Conservation (phyloP, 352 stramenopile genomes). For the Pythium guiyangense region DNA sequence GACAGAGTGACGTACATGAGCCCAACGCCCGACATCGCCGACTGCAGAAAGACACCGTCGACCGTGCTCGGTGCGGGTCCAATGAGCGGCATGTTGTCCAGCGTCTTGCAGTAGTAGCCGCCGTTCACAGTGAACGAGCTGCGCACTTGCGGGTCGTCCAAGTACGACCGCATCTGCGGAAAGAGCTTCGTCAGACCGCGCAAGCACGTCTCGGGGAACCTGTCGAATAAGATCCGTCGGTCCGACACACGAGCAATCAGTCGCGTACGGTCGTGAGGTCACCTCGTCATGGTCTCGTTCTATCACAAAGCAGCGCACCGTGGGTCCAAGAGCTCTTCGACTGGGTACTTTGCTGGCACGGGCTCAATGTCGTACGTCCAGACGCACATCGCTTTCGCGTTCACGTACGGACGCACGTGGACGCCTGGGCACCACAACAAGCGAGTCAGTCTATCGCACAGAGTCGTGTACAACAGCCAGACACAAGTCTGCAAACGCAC, state of each 20-base stretch:
- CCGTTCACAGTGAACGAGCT: slow-evolving; percentile 68
- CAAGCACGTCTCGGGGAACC: slow-evolving; percentile 67
- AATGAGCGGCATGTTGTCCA: slow-evolving; percentile 74
- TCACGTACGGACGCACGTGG: slow-evolving; percentile 60
- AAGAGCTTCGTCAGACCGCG: slow-evolving; percentile 53
- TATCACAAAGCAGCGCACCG: slow-evolving; percentile 18
- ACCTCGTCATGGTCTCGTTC: too few relatives aligned
- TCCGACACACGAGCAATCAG: too few relatives aligned
- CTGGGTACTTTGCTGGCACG: slow-evolving; percentile 51
- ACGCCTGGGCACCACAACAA: slow-evolving; percentile 23
- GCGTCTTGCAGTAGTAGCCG: slow-evolving; percentile 78
- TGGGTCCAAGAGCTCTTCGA: slow-evolving; percentile 56
- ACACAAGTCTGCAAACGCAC: slow-evolving; percentile 1
- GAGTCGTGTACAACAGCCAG: neutral
- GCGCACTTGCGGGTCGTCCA: slow-evolving; percentile 45
- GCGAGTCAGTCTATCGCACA: neutral
- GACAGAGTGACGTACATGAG: slow-evolving; percentile 42
- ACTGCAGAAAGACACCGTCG: slow-evolving; percentile 59
- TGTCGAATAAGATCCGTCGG: slow-evolving; percentile 1
- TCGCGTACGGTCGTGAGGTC: too few relatives aligned
- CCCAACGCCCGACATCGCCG: slow-evolving; percentile 65
- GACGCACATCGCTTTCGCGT: slow-evolving; percentile 63
- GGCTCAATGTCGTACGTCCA: slow-evolving; percentile 77
- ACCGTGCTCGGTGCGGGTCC: slow-evolving; percentile 51
- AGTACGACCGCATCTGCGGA: slow-evolving; percentile 58